Evolutionary conservation across 345 rosid species (phyloP).

Genomic region (Acer saccharum): DNA sequence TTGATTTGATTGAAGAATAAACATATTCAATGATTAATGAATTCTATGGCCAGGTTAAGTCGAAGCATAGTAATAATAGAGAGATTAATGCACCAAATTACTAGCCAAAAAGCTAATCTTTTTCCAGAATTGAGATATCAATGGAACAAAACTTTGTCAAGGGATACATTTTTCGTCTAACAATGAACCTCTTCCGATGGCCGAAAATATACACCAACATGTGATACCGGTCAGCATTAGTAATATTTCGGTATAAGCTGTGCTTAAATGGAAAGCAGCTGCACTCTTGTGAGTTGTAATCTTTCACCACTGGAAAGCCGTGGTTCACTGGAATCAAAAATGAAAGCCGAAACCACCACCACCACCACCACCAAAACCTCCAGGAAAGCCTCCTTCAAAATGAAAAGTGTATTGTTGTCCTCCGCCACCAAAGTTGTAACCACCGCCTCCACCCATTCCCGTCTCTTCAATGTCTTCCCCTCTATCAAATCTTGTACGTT

Average conservation of each 20-base stretch:
- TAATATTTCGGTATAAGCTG: constrained; percentile 1
- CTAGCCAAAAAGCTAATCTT: constrained; percentile 23
- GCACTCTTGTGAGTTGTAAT: constrained; percentile 1
- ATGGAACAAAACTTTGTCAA: constrained; percentile 23
- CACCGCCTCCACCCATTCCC: constrained; percentile 82
- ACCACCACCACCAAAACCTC: constrained; percentile 58
- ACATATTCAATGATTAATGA: neutral
- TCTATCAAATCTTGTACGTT: constrained; percentile 81
- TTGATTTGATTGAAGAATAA: neutral
- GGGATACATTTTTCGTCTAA: constrained; percentile 3
- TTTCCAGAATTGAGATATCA: constrained; percentile 15
- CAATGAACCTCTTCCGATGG: constrained; percentile 14
- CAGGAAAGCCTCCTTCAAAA: constrained; percentile 92
- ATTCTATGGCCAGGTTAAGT: neutral
- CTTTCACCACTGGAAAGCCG: neutral
- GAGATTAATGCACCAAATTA: neutral
- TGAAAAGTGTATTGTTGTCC: constrained; percentile 80
- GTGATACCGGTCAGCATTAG: constrained; percentile 21
- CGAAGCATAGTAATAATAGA: neutral
- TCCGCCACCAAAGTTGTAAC: constrained; percentile 84
- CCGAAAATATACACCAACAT: constrained; percentile 14
- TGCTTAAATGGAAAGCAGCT: constrained; percentile 8
- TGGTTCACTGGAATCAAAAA: constrained; percentile 39
- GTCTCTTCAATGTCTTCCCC: constrained; percentile 95
- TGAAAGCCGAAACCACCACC: constrained; percentile 59